These are phyloP conservation scores for Eucalyptus polybractea DNA, from an alignment of 345 rosid genomes.

Conservation along the genomic window DNA sequence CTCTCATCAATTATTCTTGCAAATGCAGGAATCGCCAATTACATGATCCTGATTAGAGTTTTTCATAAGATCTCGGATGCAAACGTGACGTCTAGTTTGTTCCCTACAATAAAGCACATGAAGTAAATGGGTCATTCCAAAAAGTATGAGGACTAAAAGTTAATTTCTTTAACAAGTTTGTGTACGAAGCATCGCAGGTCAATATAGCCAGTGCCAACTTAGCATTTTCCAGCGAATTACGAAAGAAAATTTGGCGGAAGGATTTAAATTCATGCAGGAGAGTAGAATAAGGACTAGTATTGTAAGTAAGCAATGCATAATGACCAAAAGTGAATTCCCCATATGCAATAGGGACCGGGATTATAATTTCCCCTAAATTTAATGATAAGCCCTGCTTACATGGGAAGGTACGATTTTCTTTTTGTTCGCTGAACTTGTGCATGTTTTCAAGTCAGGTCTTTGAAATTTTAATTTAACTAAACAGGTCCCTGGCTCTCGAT, in stretches of 20 bases:
- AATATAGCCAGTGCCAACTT: not conserved
- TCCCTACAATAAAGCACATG: not conserved
- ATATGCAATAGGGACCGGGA: not conserved
- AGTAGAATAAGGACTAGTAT: not conserved
- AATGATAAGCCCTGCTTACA: not conserved
- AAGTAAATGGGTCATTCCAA: not conserved
- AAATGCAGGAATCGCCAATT: not conserved
- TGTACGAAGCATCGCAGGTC: not conserved
- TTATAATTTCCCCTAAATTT: not conserved
- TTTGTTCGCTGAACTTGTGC: not conserved
- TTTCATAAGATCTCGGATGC: not conserved
- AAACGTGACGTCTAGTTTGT: not conserved
- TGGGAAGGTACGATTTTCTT: not conserved
- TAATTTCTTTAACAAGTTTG: not conserved
- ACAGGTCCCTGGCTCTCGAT: not conserved
- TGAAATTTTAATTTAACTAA: not conserved
- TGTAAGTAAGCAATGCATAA: not conserved
- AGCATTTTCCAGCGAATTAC: not conserved
- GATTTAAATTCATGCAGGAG: not conserved
- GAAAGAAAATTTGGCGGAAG: not conserved
- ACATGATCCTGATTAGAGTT: not conserved
- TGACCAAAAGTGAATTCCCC: not conserved
- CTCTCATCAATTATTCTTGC: not conserved
- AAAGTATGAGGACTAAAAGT: not conserved
- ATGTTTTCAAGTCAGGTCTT: not conserved